Percentiles rank a stretch among this genome's conserved stretches.
These are phyloP conservation scores for Fusarium decemcellulare DNA, from an alignment of 2,329 filamentous ascomycete species.

Conservation along the genomic window DNA sequence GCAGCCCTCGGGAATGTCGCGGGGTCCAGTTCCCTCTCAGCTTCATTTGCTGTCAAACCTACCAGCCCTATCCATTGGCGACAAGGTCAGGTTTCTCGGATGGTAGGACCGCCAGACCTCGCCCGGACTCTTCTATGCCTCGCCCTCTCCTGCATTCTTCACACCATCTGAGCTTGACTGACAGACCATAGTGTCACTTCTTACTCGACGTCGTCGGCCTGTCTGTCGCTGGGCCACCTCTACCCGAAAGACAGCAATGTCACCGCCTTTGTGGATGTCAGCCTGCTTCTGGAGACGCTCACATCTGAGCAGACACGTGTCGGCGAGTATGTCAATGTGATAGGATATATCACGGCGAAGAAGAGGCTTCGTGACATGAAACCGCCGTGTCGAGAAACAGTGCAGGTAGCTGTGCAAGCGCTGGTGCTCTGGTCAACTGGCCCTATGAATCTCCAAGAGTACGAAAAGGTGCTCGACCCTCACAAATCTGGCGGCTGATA, in stretches of 20 bases:
- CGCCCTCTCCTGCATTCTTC: conserved; percentile 20
- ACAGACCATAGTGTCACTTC: conserved; percentile 60
- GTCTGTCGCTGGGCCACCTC: conserved; percentile 77
- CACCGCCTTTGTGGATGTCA: conserved; percentile 76
- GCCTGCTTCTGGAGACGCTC: conserved; percentile 77
- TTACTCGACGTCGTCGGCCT: conserved; percentile 69
- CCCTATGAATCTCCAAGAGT: conserved; percentile 78
- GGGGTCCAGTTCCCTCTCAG: conserved; percentile 74
- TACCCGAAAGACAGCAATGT: conserved; percentile 65
- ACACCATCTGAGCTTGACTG: conserved; percentile 45
- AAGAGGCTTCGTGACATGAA: conserved; percentile 21
- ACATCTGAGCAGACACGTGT: conserved; percentile 74
- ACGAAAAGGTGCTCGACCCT: conserved; percentile 71
- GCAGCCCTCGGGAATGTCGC: conserved; percentile 59
- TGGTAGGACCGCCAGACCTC: conserved; percentile 73
- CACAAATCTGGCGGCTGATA: conserved; percentile 5
- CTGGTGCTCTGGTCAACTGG: conserved; percentile 84
- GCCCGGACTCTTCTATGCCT: conserved; percentile 1
- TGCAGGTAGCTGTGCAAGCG: conserved; percentile 74
- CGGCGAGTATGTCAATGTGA: conserved; percentile 91
- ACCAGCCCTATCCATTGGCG: conserved; percentile 63
- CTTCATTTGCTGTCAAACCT: conserved; percentile 77
- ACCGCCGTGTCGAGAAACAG: conserved; percentile 22
- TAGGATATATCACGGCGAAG: conserved; percentile 78
- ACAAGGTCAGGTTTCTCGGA: conserved; percentile 93